Base-by-base conservation (phyloP, 2,329 filamentous ascomycete genomes). In the Colletotrichum tofieldiae region DNA sequence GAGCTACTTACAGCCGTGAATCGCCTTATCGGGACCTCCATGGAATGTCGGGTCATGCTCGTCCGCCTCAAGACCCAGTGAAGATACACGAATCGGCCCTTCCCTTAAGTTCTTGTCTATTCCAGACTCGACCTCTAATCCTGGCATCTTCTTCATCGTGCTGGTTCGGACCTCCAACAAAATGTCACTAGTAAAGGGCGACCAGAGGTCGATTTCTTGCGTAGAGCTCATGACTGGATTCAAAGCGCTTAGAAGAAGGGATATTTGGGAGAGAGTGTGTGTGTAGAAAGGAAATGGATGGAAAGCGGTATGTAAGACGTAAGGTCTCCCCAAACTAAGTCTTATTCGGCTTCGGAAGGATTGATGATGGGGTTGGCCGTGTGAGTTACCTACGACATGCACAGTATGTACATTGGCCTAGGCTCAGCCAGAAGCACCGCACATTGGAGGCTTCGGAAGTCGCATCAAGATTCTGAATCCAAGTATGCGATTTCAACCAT, bases 21-120 rank as follows among this genome's bases (percentile, higher is more conserved):
- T 83, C 0, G 91, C 91, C 78, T 92, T 93, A 72, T 93, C 91
- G 0, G 81, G 79, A 0, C 90, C 90, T 8, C 90, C 90, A 71
- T 93, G 91, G 64, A 90, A 89, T 0, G 86, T 87, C 35, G 84
- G 86, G 65, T 91, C 89, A 69, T 92, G 90, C 76, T 92, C 89
- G 72, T 93, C 91, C 6, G 81, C 86, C 20, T 87, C 84, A 18
- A 92, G 84, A 0, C 91, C 91, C 2, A 86, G 75, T 26, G 80
- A 82, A 2, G 79, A 81, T 45, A 91, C 83, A 3, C 82, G 78
- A 3, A 90, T 81, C 0, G 85, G 84, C 0, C 82, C 86, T 2
- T 79, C 41, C 8, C 85, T 82, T 2, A 83, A 65, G 0, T 75
- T 76, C 77, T 91, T 91, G 80, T 89, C 86, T 72, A 92, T 92